Conservation (phyloP, 2,329 filamentous ascomycete genomes). For the Dactylellina leptospora region DNA sequence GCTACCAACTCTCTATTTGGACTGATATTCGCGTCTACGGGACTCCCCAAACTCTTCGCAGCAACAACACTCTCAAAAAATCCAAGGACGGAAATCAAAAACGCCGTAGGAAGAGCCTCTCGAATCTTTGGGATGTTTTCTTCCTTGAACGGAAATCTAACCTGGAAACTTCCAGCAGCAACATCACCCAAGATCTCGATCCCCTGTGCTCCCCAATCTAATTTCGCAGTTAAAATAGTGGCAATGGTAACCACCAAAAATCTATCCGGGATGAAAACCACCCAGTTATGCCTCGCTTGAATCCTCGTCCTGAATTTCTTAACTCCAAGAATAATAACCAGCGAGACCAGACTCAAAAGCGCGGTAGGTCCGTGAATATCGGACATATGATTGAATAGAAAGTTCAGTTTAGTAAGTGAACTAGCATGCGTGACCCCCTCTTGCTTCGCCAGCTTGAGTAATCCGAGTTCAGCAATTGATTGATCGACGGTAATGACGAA, state of each 20-base stretch:
- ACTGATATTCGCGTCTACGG: constrained; percentile 71
- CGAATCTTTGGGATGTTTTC: constrained; percentile 82
- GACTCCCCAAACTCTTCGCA: constrained; percentile 87
- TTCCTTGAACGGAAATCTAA: constrained; percentile 84
- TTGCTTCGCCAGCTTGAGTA: constrained; percentile 72
- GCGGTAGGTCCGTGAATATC: constrained; percentile 78
- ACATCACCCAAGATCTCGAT: constrained; percentile 85
- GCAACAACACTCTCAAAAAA: constrained; percentile 98
- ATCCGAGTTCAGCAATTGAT: constrained; percentile 85
- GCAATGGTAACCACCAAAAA: constrained; percentile 88
- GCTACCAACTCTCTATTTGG: constrained; percentile 89
- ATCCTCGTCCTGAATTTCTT: constrained; percentile 80
- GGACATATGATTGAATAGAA: constrained; percentile 74
- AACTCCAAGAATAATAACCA: constrained; percentile 83
- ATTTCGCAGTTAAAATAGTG: constrained; percentile 77
- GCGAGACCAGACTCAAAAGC: constrained; percentile 78
- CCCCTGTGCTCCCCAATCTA: constrained; percentile 80
- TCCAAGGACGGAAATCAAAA: constrained; percentile 92
- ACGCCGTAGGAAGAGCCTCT: constrained; percentile 86
- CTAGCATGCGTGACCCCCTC: constrained; percentile 80
- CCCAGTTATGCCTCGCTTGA: constrained; percentile 78
- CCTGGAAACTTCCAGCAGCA: constrained; percentile 75
- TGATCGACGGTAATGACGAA: constrained; percentile 97
- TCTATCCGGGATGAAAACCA: constrained; percentile 91
- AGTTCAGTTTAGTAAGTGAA: constrained; percentile 83